Base-by-base conservation (phyloP, 2,329 filamentous ascomycete species). In the Aspergillus sojae region DNA sequence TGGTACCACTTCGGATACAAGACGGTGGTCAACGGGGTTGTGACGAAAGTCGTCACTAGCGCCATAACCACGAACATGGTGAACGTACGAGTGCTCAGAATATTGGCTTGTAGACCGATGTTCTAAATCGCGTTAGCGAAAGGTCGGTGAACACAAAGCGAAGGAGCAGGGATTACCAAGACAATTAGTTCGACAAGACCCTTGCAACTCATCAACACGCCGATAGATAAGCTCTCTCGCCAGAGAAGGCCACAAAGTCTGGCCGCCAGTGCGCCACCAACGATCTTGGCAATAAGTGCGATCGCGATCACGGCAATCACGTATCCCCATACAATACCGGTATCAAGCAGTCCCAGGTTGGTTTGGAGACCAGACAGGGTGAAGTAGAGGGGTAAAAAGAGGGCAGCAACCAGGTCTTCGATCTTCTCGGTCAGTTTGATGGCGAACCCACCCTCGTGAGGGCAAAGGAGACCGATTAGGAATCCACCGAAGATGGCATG, bases 31-130 rank as follows among this genome's bases (percentile, higher is more conserved):
- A 96, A 79, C 0, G 93, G 93, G 0, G 93, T 94, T 0, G 93
- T 96, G 0, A 88, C 79, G 62, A 97, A 93, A 0, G 93, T 97
- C 0, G 93, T 96, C 36, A 96, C 83, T 2, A 96, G 82, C 10
- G 93, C 93, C 93, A 97, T 97, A 72, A 97, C 91, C 26, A 97
- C 93, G 70, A 97, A 96, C 60, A 97, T 96, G 58, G 93, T 96
- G 72, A 97, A 97, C 0, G 93, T 96, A 19, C 91, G 84, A 0
- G 84, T 85, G 63, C 91, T 94, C 21, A 97, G 82, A 65, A 96
- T 96, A 41, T 87, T 88, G 23, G 93, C 93, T 80, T 94, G 89
- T 2, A 94, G 83, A 52, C 93, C 93, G 70, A 98, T 93, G 72
- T 91, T 91, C 84, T 88, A 46, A 11, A 68, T 12, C 7, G n/a